Base-by-base conservation (phyloP, 1,139 yeast species). In the Candida glucosophila region DNA sequence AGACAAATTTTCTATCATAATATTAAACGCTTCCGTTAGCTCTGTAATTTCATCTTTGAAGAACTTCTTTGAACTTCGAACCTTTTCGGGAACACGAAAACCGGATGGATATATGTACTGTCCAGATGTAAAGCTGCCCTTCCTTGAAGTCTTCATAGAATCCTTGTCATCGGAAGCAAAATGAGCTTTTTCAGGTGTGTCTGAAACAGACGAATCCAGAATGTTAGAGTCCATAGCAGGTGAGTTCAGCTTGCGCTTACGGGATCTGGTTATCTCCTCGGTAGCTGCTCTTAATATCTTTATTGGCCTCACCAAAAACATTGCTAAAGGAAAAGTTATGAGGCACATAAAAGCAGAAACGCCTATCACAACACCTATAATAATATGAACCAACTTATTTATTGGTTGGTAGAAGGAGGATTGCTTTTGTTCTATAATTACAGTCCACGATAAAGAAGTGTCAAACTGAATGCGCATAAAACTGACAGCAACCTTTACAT, bases 41-140 rank as follows among this genome's bases (percentile, higher is more conserved):
- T 85, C 95, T 0, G 90, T 79, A 26, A 88, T 65, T 51, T 90
- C 98, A 57, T 90, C 96, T 27, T 74, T 67, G 44, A 83, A 75
- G 23, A 80, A 49, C 24, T 78, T 62, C 29, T 72, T 62, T n/a
- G 73, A 61, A 15, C 55, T 57, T 1, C 74, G 71, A 5, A 77
- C 76, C 31, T 71, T 57, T 2, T 69, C 58, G 1, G 77, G 73
- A 14, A 61, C 43, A 23, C 62, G 40, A 22, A 61, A 60, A 5
- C 61, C 71, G 5, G 61, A 48, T 5, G 67, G 55, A 33, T 55
- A 48, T 8, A 50, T 52, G n/a, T n/a, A n/a, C n/a, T n/a, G n/a
- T n/a, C n/a, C n/a, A 0, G 61, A 52, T 3, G 48, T 47, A n/a
- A n/a, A n/a, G n/a, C n/a, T n/a, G 5, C 55, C 51, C 14, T 49